Evolutionary conservation across 2,329 filamentous ascomycete species (phyloP).

Genomic region (Plectosphaerella cucumerina): DNA sequence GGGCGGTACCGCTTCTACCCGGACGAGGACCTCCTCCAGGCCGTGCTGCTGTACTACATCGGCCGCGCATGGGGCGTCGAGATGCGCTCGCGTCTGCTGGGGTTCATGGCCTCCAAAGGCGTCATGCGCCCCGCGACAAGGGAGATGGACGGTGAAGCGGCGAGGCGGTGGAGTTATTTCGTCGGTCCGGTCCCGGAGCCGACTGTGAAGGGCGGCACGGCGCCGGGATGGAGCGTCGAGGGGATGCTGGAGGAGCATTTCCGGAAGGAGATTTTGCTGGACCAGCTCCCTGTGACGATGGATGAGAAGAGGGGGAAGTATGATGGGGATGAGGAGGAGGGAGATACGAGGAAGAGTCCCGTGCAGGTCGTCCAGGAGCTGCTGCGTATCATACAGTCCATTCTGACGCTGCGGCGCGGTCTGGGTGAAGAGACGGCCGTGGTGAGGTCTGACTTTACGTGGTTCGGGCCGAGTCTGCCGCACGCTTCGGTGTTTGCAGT

Average conservation of each 20-base stretch:
- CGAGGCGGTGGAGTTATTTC: constrained; percentile 39
- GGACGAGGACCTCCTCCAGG: constrained; percentile 43
- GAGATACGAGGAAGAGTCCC: constrained; percentile 32
- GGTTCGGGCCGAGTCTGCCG: constrained; percentile 53
- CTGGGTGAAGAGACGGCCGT: constrained; percentile 46
- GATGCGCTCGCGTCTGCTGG: constrained; percentile 23
- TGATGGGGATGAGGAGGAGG: constrained; percentile 26
- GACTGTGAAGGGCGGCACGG: no score
- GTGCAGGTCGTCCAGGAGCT: constrained; percentile 50
- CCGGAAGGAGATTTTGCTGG: constrained; percentile 45
- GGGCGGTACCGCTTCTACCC: constrained; percentile 53
- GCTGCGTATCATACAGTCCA: constrained; percentile 51
- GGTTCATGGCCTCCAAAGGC: constrained; percentile 14
- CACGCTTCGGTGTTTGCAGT: constrained; percentile 51
- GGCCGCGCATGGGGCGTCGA: constrained; percentile 29
- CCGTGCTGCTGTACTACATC: constrained; percentile 35
- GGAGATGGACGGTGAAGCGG: constrained; percentile 24
- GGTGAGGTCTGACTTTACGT: constrained; percentile 54
- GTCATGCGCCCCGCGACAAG: constrained; percentile 25
- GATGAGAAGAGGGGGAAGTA: constrained; percentile 32
- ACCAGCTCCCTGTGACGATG: constrained; percentile 42
- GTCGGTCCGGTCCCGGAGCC: constrained; percentile 16
- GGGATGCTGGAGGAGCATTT: constrained; percentile 30
- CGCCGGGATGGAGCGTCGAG: constrained; percentile 19
- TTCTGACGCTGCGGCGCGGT: constrained; percentile 45